Evolutionary conservation across 805 yeast species (phyloP), one percentile per base, ranked within the genome.

Genomic region (Teunomyces pallodes): DNA sequence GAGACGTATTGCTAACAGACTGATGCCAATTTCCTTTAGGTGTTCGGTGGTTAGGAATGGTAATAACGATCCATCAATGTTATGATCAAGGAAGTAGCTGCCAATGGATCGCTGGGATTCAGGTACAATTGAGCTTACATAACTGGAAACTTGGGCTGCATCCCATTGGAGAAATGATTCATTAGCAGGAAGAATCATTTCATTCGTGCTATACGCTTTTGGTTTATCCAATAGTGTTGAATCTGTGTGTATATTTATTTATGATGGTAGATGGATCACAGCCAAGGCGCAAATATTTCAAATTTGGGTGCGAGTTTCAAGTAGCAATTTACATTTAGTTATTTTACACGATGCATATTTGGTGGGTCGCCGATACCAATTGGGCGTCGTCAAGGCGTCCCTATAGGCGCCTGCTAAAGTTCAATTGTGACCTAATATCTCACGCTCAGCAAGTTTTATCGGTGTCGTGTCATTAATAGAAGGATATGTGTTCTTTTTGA

Each of bases 41-140:
- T 90, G 94, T 7, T 78, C 81, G 9, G 87, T 80, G 29, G 82
- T 81, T 43, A 91, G 70, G 51, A 81, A 83, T 1, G 88, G 82
- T 45, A 92, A 68, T 3, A 87, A 75, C 28, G 86, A 80, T 1
- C 96, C 96, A 3, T 85, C 82, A 44, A 88, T 80, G 55, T 83
- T 83, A 64, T 88, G 80, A 2, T 72, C 75, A 24, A 74, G 66
- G 59, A 85, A 83, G 8, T 49, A 49, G 10, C 57, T 32, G 16
- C 67, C 67, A 13, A 66, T 44, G 5, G 29, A 10, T 38, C 49
- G 45, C 42, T 55, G 55, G 16, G 61, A 65, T 17, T 54, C 62
- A 9, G 62, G 62, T 13, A 62, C 43, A 5, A 60, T 47, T 4
- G 61, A 52, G 47, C 58, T 55, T 16, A 73, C 60, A 48, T 61